phyloP scores from a whole-genome alignment of 495 filamentous ascomycete species.

The Monascus purpureus region DNA sequence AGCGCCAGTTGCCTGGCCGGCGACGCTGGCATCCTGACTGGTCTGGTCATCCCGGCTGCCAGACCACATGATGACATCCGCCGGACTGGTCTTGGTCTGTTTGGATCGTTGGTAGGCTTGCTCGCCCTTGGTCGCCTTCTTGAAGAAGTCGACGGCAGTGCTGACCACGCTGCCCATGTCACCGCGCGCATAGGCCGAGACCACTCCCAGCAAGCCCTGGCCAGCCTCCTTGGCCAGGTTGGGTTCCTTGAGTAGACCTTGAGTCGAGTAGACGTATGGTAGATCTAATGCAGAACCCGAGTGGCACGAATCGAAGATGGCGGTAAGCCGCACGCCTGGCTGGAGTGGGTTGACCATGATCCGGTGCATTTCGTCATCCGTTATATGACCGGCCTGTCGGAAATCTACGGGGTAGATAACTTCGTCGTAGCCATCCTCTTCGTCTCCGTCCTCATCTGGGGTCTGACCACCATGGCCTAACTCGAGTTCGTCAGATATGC shows the following conservation, averaged over 20 bases:
- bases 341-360: slow-evolving; percentile 83
- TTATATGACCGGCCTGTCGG: slow-evolving; percentile 77
- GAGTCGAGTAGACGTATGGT: slow-evolving; percentile 92
- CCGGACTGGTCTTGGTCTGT: slow-evolving; percentile 84
- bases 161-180: slow-evolving; percentile 74
- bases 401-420: slow-evolving; percentile 98
- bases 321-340: slow-evolving; percentile 80
- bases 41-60: slow-evolving; percentile 95
- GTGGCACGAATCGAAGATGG: slow-evolving; percentile 99
- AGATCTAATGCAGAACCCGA: slow-evolving; percentile 92
- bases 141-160: slow-evolving; percentile 76
- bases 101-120: slow-evolving; percentile 65
- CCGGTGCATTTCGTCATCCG: slow-evolving; percentile 96
- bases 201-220: slow-evolving; percentile 78
- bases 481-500: slow-evolving; percentile 2
- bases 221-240: slow-evolving; percentile 97
- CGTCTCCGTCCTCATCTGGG: slow-evolving; percentile 87
- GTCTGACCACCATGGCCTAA: slow-evolving; percentile 92
- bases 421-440: slow-evolving; percentile 93
- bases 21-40: slow-evolving; percentile 49
- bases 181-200: slow-evolving; percentile 79
- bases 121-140: slow-evolving; percentile 79
- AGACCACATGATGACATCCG: slow-evolving; percentile 96
- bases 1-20: slow-evolving; percentile 82
- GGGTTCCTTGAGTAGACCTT: slow-evolving; percentile 93